A percentile compares a stretch with the other conserved stretches of the same genome.
phyloP scores from a whole-genome alignment of 2,329 filamentous ascomycete species.

The Venturia oleaginea region DNA sequence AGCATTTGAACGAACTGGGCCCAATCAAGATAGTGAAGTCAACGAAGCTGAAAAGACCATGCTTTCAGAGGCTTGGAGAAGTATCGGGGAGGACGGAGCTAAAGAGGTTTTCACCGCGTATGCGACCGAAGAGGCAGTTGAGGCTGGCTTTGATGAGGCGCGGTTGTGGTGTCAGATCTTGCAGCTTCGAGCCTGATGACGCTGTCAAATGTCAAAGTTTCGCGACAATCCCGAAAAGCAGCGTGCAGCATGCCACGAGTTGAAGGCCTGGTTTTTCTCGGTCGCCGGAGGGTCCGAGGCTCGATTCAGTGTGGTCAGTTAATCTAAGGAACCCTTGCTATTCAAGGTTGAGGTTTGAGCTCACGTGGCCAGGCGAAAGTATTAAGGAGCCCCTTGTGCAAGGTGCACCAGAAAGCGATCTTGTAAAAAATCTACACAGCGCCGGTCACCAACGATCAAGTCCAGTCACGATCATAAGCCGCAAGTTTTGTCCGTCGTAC shows the following conservation, averaged over 20 bases:
- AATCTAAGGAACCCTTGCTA: background rate
- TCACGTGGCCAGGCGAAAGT: background rate
- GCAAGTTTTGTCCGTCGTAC: background rate
- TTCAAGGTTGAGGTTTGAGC: background rate
- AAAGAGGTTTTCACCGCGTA: slow-evolving; percentile 14
- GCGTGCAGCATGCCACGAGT: background rate
- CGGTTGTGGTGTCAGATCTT: slow-evolving; percentile 17
- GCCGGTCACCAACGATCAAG: background rate
- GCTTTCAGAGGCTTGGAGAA: slow-evolving; percentile 15
- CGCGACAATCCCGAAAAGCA: background rate
- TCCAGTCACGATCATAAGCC: background rate
- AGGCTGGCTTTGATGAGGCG: slow-evolving; percentile 14
- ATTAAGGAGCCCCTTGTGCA: background rate
- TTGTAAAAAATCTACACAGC: background rate
- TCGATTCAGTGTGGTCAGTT: background rate
- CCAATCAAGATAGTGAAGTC: slow-evolving; percentile 11
- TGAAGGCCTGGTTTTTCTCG: background rate
- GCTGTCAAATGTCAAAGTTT: too few species aligned
- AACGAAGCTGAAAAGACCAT: slow-evolving; percentile 7
- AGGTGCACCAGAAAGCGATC: background rate
- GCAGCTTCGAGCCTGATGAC: slow-evolving; percentile 9
- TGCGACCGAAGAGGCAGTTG: background rate
- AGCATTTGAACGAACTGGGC: background rate
- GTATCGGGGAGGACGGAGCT: slow-evolving; percentile 12
- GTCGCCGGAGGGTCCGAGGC: background rate